These are phyloP conservation scores for Parathielavia hyrcaniae DNA, from an alignment of 495 filamentous ascomycete species.

Conservation along the genomic window DNA sequence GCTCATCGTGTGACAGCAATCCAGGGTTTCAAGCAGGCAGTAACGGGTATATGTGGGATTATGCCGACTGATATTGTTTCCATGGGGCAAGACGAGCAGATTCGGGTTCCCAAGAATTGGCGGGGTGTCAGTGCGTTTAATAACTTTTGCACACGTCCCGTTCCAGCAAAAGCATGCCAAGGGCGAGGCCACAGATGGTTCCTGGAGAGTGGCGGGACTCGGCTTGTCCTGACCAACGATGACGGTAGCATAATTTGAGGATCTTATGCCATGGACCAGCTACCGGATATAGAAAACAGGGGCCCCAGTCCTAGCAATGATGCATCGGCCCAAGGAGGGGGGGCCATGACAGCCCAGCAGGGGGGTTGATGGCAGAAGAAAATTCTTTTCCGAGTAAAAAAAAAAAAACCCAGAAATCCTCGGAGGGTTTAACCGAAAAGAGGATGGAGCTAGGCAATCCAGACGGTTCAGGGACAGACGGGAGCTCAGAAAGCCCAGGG, in stretches of 20 bases:
- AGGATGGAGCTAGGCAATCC: conserved; percentile 28
- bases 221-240: conserved; percentile 43
- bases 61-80: conserved; percentile 48
- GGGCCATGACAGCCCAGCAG: conserved; percentile 34
- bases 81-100: conserved; percentile 25
- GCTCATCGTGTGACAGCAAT: conserved; percentile 28
- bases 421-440: conserved; percentile 38
- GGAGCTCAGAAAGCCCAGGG: conserved; percentile 41
- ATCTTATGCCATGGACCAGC: conserved; percentile 51
- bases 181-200: conserved; percentile 41
- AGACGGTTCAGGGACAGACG: conserved; percentile 32
- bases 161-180: conserved; percentile 45
- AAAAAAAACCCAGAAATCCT: conserved; percentile 28
- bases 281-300: conserved; percentile 48
- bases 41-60: conserved; percentile 40
- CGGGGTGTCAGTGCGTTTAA: conserved; percentile 39
- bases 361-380: conserved; percentile 25
- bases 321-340: conserved; percentile 39
- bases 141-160: conserved; percentile 32
- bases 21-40: conserved; percentile 28
- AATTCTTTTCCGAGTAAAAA: conserved; percentile 3
- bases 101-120: conserved; percentile 17
- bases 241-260: conserved; percentile 51
- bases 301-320: conserved; percentile 43
- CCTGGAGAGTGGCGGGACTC: conserved; percentile 43